These are phyloP conservation scores for Nicotiana otophora DNA, from an alignment of 257 asterid genomes.

Conservation along the genomic window DNA sequence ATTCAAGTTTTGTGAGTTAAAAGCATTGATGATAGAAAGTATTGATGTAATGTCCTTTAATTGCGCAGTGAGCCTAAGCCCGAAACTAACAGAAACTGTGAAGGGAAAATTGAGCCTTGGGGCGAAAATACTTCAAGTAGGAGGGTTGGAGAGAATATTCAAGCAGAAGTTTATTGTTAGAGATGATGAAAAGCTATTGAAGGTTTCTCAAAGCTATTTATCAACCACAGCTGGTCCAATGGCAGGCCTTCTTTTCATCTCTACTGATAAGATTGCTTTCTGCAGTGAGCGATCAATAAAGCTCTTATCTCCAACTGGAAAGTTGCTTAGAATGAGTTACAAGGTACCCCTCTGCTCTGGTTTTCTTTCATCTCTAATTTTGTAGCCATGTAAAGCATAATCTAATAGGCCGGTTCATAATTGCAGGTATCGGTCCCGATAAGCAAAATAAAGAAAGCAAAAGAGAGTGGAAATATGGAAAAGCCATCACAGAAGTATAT, in stretches of 20 bases:
- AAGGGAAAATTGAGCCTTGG: conserved; percentile 42
- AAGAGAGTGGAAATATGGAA: conserved; percentile 20
- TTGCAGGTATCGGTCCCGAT: conserved; percentile 33
- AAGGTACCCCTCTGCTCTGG: conserved; percentile 17
- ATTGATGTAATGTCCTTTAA: not conserved
- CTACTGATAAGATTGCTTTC: conserved; percentile 34
- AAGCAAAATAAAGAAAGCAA: conserved; percentile 22
- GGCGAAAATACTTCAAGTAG: conserved; percentile 23
- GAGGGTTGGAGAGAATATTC: conserved; percentile 16
- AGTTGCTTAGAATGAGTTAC: conserved; percentile 26
- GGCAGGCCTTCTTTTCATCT: conserved; percentile 36
- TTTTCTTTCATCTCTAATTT: not conserved
- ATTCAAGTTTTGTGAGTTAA: not conserved
- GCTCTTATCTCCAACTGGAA: conserved; percentile 31
- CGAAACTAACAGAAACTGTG: conserved; percentile 35
- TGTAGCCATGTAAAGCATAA: not conserved
- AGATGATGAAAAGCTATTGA: conserved; percentile 25
- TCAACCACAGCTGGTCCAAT: conserved; percentile 40
- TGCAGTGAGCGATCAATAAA: conserved; percentile 47
- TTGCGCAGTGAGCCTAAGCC: conserved; percentile 37
- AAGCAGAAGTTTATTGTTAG: not conserved
- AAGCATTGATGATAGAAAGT: not conserved
- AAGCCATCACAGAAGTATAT: conserved; percentile 36
- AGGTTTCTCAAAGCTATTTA: conserved; percentile 41
- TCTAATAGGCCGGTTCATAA: not conserved